phyloP scores from a whole-genome alignment of 2,329 filamentous ascomycete species.

The Hypomyces rosellus region DNA sequence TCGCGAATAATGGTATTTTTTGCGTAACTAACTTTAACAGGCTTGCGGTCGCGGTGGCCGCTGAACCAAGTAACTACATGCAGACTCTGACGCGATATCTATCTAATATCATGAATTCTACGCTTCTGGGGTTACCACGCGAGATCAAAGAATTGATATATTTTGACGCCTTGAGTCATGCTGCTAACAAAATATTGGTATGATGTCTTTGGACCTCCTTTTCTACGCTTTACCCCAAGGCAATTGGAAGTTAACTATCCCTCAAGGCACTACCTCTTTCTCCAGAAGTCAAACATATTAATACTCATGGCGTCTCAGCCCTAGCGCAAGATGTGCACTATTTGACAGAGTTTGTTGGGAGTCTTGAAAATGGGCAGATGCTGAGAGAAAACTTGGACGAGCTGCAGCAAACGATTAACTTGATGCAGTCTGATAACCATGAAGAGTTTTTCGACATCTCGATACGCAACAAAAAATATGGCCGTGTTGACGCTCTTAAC shows the following conservation, averaged over 20 bases:
- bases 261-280: slow-evolving; percentile 68
- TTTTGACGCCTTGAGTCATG: slow-evolving; percentile 90
- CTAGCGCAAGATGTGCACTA: slow-evolving; percentile 79
- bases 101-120: slow-evolving; percentile 93
- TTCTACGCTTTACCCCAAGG: not conserved
- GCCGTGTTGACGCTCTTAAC: slow-evolving; percentile 84
- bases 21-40: slow-evolving; percentile 25
- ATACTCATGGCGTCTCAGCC: slow-evolving; percentile 74
- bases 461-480: slow-evolving; percentile 86
- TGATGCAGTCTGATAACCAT: slow-evolving; percentile 84
- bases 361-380: slow-evolving; percentile 77
- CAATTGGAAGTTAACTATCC: not conserved
- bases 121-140: slow-evolving; percentile 82
- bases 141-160: slow-evolving; percentile 98
- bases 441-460: slow-evolving; percentile 96
- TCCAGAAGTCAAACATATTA: slow-evolving; percentile 75
- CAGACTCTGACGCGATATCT: slow-evolving; percentile 89
- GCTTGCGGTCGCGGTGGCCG: slow-evolving; percentile 51
- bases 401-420: slow-evolving; percentile 81
- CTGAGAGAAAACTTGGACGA: slow-evolving; percentile 86
- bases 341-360: slow-evolving; percentile 78
- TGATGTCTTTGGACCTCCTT: slow-evolving; percentile 16
- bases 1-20: not conserved
- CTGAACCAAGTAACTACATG: slow-evolving; percentile 87
- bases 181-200: slow-evolving; percentile 77